Conservation (phyloP, 768 basidiomycete genomes). For the Phaffia australis region DNA sequence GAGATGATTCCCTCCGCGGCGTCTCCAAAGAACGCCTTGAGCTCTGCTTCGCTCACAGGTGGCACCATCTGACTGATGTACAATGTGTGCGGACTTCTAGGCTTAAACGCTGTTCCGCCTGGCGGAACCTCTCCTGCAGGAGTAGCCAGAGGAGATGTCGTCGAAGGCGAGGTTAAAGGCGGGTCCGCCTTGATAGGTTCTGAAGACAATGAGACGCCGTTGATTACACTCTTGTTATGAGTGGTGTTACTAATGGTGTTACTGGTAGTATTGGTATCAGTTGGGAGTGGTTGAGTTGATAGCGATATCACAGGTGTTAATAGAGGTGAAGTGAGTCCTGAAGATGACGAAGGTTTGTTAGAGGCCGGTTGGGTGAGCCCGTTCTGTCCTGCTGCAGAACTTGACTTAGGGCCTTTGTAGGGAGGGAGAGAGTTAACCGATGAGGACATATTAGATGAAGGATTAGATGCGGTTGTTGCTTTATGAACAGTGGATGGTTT, state of each 20-base stretch:
- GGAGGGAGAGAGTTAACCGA: not conserved
- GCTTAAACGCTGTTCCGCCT: not conserved
- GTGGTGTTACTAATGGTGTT: too few species aligned
- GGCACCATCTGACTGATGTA: constrained; percentile 58
- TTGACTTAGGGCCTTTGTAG: not conserved
- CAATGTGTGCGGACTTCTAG: constrained; percentile 44
- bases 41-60: constrained; percentile 51
- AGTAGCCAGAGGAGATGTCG: not conserved
- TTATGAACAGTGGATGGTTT: constrained; percentile 37
- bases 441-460: too few species aligned
- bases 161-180: constrained; percentile 22
- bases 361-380: not conserved
- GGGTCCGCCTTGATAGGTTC: constrained; percentile 27
- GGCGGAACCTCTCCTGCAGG: not conserved
- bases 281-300: too few species aligned
- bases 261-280: too few species aligned
- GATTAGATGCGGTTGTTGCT: constrained; percentile 26
- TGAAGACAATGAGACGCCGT: constrained; percentile 21
- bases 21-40: constrained; percentile 67
- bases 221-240: not conserved
- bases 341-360: not conserved
- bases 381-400: not conserved
- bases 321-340: too few species aligned
- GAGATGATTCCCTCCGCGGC: constrained; percentile 54
- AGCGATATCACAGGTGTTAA: too few species aligned